These are phyloP conservation scores for Ophiostoma montium DNA, from an alignment of 2,329 filamentous ascomycete genomes.

Conservation along the genomic window DNA sequence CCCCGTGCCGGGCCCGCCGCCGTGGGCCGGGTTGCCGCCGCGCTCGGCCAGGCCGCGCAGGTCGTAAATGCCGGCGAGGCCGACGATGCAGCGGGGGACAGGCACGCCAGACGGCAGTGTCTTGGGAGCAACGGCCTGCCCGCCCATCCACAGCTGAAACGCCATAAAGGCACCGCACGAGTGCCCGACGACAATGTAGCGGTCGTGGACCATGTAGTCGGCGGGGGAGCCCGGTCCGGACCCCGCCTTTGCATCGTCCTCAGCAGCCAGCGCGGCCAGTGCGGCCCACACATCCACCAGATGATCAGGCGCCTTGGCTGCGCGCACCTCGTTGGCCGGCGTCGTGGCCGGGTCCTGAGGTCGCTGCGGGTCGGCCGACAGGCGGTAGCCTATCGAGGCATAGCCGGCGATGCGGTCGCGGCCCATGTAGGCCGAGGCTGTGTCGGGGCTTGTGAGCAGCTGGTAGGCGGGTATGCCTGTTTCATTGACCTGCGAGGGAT, in stretches of 20 bases:
- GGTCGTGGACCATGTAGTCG: conserved; percentile 14
- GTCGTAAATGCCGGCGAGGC: conserved; percentile 54
- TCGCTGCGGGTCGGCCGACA: conserved; percentile 37
- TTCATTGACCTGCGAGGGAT: conserved; percentile 34
- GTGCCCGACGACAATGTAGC: conserved; percentile 47
- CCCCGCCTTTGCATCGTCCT: too few relatives aligned
- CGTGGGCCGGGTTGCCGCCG: conserved; percentile 20
- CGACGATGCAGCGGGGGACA: conserved; percentile 32
- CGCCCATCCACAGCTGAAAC: conserved; percentile 40
- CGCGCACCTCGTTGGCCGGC: conserved; percentile 21
- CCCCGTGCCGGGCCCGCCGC: conserved; percentile 38
- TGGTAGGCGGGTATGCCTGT: conserved; percentile 28
- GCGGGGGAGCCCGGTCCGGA: conserved; percentile 10
- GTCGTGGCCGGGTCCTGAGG: conserved; percentile 28
- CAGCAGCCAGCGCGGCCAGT: conserved; percentile 34
- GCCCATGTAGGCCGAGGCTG: conserved; percentile 27
- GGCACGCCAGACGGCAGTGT: neutral
- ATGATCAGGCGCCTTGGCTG: conserved; percentile 45
- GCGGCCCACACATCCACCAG: conserved; percentile 40
- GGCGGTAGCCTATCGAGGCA: conserved; percentile 50
- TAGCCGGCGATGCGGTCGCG: conserved; percentile 39
- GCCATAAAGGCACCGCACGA: conserved; percentile 50
- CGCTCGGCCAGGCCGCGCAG: conserved; percentile 37
- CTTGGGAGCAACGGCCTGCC: neutral
- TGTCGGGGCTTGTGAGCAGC: conserved; percentile 6